Evolutionary conservation across 2,329 filamentous ascomycete genomes (phyloP).

Genomic region (Neocatenulostroma microsporum): DNA sequence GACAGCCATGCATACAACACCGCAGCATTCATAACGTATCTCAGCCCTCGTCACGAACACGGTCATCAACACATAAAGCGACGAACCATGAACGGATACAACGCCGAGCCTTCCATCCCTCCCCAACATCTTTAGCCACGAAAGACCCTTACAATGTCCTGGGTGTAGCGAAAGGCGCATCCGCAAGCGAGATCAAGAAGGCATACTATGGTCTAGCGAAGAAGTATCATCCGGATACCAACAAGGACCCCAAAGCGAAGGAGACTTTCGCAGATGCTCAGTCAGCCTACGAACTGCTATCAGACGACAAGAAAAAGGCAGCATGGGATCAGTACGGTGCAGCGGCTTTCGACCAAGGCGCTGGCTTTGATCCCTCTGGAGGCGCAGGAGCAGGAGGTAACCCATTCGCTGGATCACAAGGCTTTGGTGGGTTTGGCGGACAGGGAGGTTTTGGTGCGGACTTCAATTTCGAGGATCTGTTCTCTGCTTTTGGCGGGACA

Average conservation of each 20-base stretch:
- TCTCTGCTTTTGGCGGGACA: slow-evolving; percentile 73
- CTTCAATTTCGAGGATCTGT: slow-evolving; percentile 95
- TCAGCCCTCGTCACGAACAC: slow-evolving; percentile 11
- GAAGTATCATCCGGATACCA: slow-evolving; percentile 96
- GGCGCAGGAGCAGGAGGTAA: slow-evolving; percentile 53
- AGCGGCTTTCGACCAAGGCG: slow-evolving; percentile 56
- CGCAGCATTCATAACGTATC: slow-evolving; percentile 7
- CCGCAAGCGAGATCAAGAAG: slow-evolving; percentile 86
- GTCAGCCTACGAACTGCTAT: slow-evolving; percentile 85
- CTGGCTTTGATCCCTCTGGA: slow-evolving; percentile 67
- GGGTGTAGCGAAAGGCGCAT: slow-evolving; percentile 74
- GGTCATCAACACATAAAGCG: slow-evolving; percentile 9
- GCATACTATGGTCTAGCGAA: slow-evolving; percentile 97
- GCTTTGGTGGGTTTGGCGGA: slow-evolving; percentile 45
- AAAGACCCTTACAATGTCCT: slow-evolving; percentile 81
- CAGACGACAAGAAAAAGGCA: slow-evolving; percentile 86
- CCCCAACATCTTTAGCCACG: slow-evolving; percentile 43
- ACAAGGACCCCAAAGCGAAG: slow-evolving; percentile 89
- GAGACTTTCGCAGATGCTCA: slow-evolving; percentile 93
- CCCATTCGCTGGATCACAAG: slow-evolving; percentile 51
- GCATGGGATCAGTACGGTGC: slow-evolving; percentile 87
- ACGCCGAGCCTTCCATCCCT: slow-evolving; percentile 50
- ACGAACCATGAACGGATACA: slow-evolving; percentile 23
- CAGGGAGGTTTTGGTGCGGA: slow-evolving; percentile 44
- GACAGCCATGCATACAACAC: slow-evolving; percentile 14